A percentile compares a stretch with the other conserved stretches of the same genome.
phyloP scores from a whole-genome alignment of 2,329 filamentous ascomycete genomes.

The Fragosphaeria purpurea region DNA sequence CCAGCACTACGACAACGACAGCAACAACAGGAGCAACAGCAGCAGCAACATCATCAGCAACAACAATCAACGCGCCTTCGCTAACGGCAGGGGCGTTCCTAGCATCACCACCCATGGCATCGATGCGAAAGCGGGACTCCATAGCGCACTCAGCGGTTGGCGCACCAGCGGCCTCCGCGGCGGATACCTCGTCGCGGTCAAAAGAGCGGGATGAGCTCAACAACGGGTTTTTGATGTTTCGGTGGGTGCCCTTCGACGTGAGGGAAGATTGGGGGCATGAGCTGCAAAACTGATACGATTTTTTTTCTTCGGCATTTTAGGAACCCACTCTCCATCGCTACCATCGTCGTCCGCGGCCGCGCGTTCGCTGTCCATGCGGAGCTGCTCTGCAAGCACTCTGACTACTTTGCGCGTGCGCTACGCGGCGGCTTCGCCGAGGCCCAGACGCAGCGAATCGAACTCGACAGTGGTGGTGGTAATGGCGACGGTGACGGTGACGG shows the following conservation, averaged over 20 bases:
- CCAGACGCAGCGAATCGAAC: conserved; percentile 10
- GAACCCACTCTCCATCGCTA: conserved; percentile 8
- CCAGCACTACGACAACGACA: not conserved
- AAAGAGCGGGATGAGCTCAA: conserved; percentile 7
- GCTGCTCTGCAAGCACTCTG: conserved; percentile 13
- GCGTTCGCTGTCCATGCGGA: conserved; percentile 12
- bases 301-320: not conserved
- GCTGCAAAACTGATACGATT: no score
- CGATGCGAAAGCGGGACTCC: not conserved
- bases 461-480: conserved; percentile 2
- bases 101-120: not conserved
- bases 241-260: conserved; percentile 1
- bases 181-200: not conserved
- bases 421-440: conserved; percentile 13
- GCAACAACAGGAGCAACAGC: not conserved
- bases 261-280: not conserved
- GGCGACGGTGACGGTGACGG: conserved; percentile 1
- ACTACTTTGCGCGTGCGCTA: conserved; percentile 14
- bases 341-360: conserved; percentile 10
- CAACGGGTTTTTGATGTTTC: conserved; percentile 7
- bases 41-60: not conserved
- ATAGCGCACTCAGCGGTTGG: not conserved
- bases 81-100: not conserved
- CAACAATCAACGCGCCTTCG: no score
- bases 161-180: not conserved